Conservation (phyloP, 345 rosid genomes). For the Rhizophora apiculata region DNA sequence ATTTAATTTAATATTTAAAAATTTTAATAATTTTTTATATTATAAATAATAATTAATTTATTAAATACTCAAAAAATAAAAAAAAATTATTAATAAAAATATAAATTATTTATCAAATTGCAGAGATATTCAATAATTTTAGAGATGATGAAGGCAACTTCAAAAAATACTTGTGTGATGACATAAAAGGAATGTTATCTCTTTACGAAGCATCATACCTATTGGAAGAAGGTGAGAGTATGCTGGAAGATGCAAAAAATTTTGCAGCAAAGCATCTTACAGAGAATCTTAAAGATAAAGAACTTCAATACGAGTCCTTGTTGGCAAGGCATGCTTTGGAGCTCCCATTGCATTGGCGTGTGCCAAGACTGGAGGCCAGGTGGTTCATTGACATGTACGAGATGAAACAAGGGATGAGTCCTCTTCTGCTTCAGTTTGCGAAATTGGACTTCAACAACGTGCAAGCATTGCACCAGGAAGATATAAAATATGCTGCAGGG, state of each 20-base stretch:
- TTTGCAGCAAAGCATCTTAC: slow-evolving; percentile 9
- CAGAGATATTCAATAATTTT: slow-evolving; percentile 15
- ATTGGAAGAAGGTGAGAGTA: slow-evolving; percentile 13
- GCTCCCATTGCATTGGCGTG: slow-evolving; percentile 43
- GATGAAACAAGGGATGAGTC: slow-evolving; percentile 15
- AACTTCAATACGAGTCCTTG: slow-evolving; percentile 2
- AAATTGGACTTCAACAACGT: slow-evolving; percentile 42
- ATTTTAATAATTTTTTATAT: slow-evolving; percentile 34
- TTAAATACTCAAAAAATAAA: slow-evolving; percentile 4
- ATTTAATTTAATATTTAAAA: slow-evolving; percentile 3
- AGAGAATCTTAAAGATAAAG: background rate
- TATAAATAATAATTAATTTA: slow-evolving; percentile 34
- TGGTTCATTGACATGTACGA: slow-evolving; percentile 45
- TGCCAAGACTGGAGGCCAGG: slow-evolving; percentile 41
- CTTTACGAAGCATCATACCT: slow-evolving; percentile 23
- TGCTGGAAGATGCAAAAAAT: slow-evolving; percentile 14
- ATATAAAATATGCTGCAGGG: slow-evolving; percentile 37
- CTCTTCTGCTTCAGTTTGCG: slow-evolving; percentile 40
- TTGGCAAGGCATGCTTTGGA: slow-evolving; percentile 34
- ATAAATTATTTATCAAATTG: background rate
- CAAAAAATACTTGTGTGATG: slow-evolving; percentile 4
- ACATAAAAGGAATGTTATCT: slow-evolving; percentile 12
- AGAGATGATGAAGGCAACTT: slow-evolving; percentile 16
- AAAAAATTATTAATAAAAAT: no score
- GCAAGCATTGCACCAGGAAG: slow-evolving; percentile 41